Percentiles rank a stretch among this genome's conserved stretches.
These are phyloP conservation scores for Candida sp. DNA, from an alignment of 1,139 yeast genomes.

Conservation along the genomic window DNA sequence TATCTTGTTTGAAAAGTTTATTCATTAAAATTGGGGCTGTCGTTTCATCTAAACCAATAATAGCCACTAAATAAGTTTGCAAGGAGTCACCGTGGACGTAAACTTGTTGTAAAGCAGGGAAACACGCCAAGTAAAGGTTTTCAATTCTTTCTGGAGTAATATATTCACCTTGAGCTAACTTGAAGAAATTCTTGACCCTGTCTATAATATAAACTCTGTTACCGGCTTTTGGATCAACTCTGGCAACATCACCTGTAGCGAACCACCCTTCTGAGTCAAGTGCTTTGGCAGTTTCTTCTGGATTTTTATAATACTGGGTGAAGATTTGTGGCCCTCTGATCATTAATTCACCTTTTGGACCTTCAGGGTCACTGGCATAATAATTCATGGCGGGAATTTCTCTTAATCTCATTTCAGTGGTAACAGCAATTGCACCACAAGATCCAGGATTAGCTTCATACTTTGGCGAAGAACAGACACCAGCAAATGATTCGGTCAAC, in stretches of 20 bases:
- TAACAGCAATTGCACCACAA: slow-evolving; percentile 34
- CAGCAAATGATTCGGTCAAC: slow-evolving; percentile 45
- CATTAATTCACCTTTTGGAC: slow-evolving; percentile 41
- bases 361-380: slow-evolving; percentile 23
- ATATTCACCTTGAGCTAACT: slow-evolving; percentile 44
- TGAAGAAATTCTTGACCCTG: slow-evolving; percentile 43
- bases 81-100: slow-evolving; percentile 59
- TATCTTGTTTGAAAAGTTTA: slow-evolving; percentile 12
- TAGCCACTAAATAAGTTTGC: slow-evolving; percentile 57
- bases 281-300: slow-evolving; percentile 38
- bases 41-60: slow-evolving; percentile 50
- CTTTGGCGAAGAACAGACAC: slow-evolving; percentile 26
- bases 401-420: slow-evolving; percentile 32
- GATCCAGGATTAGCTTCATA: slow-evolving; percentile 38
- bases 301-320: slow-evolving; percentile 32
- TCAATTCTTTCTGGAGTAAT: slow-evolving; percentile 44
- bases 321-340: slow-evolving; percentile 41
- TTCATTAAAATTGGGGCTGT: slow-evolving; percentile 15
- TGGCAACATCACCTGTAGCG: slow-evolving; percentile 39
- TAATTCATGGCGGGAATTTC: slow-evolving; percentile 41
- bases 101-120: slow-evolving; percentile 30
- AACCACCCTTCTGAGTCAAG: slow-evolving; percentile 57
- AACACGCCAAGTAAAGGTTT: slow-evolving; percentile 30
- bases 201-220: slow-evolving; percentile 32
- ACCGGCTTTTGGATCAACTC: slow-evolving; percentile 33